Conservation (phyloP, 2,329 filamentous ascomycete genomes). For the Neonectria sp. region DNA sequence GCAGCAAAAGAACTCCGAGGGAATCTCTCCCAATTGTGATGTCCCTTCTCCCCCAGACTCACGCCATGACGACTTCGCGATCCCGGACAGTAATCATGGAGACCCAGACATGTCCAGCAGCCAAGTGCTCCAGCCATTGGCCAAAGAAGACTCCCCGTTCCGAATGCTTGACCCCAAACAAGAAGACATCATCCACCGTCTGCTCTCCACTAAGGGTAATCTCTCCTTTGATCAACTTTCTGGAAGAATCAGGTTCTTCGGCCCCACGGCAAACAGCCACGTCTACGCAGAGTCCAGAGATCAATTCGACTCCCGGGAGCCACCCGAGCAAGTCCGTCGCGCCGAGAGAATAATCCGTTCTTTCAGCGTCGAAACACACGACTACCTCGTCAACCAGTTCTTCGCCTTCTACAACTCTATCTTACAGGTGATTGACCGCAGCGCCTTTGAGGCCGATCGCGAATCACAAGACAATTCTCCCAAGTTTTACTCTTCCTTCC, state of each 20-base stretch:
- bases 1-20: constrained; percentile 23
- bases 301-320: constrained; percentile 55
- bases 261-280: constrained; percentile 68
- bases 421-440: constrained; percentile 64
- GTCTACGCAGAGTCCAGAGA: constrained; percentile 60
- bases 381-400: constrained; percentile 67
- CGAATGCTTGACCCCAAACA: constrained; percentile 58
- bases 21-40: constrained; percentile 39
- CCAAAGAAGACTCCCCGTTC: constrained; percentile 52
- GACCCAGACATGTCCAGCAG: constrained; percentile 38
- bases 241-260: constrained; percentile 67
- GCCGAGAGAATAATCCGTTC: constrained; percentile 64
- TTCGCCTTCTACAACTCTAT: constrained; percentile 67
- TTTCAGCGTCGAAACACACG: constrained; percentile 62
- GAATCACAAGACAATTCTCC: constrained; percentile 56
- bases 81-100: constrained; percentile 46
- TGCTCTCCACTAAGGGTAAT: constrained; percentile 65
- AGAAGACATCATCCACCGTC: constrained; percentile 63
- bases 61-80: constrained; percentile 50
- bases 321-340: constrained; percentile 61
- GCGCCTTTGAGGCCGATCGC: constrained; percentile 64
- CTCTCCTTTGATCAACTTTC: constrained; percentile 67
- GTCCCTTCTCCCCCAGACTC: constrained; percentile 53
- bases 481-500: constrained; percentile 66
- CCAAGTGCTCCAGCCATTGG: constrained; percentile 39